These are phyloP conservation scores for Entelexis paramagnoliae DNA, from an alignment of 1,139 yeast genomes.

Conservation along the genomic window DNA sequence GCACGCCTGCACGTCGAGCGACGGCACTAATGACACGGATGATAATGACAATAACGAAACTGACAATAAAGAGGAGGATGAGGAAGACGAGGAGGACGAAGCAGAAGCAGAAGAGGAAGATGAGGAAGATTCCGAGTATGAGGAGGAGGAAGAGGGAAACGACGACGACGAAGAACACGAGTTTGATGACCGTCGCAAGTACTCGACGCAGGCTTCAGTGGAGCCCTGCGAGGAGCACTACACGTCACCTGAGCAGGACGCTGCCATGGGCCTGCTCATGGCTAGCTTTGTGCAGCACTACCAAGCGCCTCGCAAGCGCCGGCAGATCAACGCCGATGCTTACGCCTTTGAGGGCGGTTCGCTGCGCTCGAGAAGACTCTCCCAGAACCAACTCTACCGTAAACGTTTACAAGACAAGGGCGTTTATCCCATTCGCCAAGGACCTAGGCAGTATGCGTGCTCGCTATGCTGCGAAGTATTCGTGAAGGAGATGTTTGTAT, in stretches of 20 bases:
- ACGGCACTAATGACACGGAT: neutral
- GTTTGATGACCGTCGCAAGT: neutral
- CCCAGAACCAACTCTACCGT: conserved; percentile 15
- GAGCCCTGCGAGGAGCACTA: neutral
- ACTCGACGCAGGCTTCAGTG: no score
- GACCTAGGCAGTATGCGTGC: conserved; percentile 6
- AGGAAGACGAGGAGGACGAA: no score
- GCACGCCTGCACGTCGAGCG: neutral
- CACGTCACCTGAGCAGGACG: conserved; percentile 2
- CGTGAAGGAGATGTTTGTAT: conserved; percentile 16
- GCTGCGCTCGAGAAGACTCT: conserved; percentile 24
- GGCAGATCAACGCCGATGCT: neutral
- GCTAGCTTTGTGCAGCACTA: neutral
- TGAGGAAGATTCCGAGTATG: neutral
- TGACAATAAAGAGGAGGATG: neutral
- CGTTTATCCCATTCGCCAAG: conserved; percentile 3
- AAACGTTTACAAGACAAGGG: conserved; percentile 8
- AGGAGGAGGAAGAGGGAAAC: neutral
- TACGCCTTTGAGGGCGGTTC: neutral
- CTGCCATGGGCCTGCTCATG: conserved; percentile 3
- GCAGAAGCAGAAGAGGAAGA: no score
- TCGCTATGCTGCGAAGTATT: conserved; percentile 13
- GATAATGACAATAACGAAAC: neutral
- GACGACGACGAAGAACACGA: neutral
- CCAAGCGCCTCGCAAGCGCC: neutral